Evolutionary conservation across 2,329 filamentous ascomycete species (phyloP).

Genomic region (Thermothelomyces thermophilus): DNA sequence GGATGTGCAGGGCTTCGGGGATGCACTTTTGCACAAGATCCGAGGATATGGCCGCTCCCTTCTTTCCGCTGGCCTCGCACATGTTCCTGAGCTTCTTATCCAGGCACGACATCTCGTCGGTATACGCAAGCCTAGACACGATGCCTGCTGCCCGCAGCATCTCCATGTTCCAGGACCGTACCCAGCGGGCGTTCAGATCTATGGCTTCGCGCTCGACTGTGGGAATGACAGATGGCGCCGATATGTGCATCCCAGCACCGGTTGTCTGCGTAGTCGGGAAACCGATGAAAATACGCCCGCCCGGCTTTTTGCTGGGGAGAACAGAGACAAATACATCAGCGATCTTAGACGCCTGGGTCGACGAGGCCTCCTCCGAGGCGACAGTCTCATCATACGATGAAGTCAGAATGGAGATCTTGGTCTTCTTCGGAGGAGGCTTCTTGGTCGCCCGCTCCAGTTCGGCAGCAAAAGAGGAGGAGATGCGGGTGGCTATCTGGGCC

Average conservation of each 20-base stretch:
- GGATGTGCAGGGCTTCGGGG: constrained; percentile 72
- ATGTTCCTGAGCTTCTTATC: constrained; percentile 50
- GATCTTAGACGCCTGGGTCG: constrained; percentile 46
- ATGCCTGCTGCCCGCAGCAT: constrained; percentile 88
- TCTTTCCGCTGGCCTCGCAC: constrained; percentile 27
- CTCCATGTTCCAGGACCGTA: constrained; percentile 91
- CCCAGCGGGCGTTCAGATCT: constrained; percentile 90
- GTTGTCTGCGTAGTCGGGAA: constrained; percentile 98
- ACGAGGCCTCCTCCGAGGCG: constrained; percentile 53
- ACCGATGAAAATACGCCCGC: constrained; percentile 89
- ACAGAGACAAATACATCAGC: constrained; percentile 85
- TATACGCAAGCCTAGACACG: constrained; percentile 79
- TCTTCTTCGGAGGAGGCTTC: constrained; percentile 86
- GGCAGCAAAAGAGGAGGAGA: constrained; percentile 64
- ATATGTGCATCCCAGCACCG: constrained; percentile 86
- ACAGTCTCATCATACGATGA: constrained; percentile 80
- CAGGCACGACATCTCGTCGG: constrained; percentile 76
- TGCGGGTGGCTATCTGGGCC: constrained; percentile 70
- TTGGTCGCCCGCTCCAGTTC: constrained; percentile 95
- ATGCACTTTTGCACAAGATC: constrained; percentile 61
- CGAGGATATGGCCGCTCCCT: constrained; percentile 48
- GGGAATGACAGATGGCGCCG: constrained; percentile 90
- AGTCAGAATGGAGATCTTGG: constrained; percentile 79
- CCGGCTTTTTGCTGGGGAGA: constrained; percentile 72
- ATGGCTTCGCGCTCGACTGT: constrained; percentile 97